Evolutionary conservation across 2,329 filamentous ascomycete genomes (phyloP).

Genomic region (Neoascochyta sp.): DNA sequence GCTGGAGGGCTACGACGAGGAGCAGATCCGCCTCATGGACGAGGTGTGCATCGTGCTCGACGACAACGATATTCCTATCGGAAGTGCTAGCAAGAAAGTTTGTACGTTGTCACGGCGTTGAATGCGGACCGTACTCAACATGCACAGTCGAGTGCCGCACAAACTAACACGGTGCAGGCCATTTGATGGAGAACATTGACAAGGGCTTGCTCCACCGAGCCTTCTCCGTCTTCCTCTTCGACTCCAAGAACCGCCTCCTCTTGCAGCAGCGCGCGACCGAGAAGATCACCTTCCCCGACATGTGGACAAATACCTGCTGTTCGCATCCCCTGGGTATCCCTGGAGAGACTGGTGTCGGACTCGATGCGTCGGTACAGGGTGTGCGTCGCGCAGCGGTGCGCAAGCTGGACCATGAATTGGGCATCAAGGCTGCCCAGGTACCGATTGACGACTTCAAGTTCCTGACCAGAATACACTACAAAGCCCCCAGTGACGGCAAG

Average conservation of each 20-base stretch:
- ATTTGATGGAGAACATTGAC: conserved; percentile 98
- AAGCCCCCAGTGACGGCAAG: conserved; percentile 91
- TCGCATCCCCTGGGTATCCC: conserved; percentile 92
- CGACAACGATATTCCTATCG: conserved; percentile 86
- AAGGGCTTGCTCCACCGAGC: conserved; percentile 93
- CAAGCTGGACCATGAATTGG: conserved; percentile 91
- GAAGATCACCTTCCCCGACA: conserved; percentile 99
- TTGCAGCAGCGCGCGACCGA: conserved; percentile 92
- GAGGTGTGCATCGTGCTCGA: conserved; percentile 97
- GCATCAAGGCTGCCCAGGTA: conserved; percentile 84
- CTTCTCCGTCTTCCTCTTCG: conserved; percentile 97
- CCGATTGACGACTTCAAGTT: conserved; percentile 89
- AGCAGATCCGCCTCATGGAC: conserved; percentile 98
- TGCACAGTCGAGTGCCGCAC: not conserved
- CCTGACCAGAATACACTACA: conserved; percentile 96
- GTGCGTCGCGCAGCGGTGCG: conserved; percentile 89
- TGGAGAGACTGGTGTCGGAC: conserved; percentile 79
- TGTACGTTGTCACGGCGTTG: conserved; percentile 63
- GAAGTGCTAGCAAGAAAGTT: conserved; percentile 95
- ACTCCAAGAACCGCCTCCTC: conserved; percentile 85
- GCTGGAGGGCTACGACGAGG: conserved; percentile 88
- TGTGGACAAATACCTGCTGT: conserved; percentile 99
- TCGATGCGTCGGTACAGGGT: conserved; percentile 75
- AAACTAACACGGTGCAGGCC: conserved; percentile 56
- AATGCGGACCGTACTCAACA: not conserved